phyloP scores from a whole-genome alignment of 148 eudicot genomes.

The Limonium bicolor region DNA sequence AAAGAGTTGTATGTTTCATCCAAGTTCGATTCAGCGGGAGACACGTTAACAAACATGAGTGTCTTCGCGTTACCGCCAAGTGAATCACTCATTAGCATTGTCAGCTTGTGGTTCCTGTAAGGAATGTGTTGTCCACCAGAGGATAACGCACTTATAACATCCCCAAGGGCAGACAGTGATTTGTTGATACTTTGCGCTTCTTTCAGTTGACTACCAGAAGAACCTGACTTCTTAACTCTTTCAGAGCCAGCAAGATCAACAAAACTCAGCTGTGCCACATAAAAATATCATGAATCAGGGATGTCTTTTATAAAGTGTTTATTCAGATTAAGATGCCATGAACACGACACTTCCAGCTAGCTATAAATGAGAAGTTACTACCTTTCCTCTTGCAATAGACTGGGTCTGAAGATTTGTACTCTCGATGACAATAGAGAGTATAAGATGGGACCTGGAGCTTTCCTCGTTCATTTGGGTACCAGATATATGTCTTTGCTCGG shows the following conservation, averaged over 20 bases:
- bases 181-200: constrained; percentile 99
- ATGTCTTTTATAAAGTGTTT: too few species aligned
- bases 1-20: constrained; percentile 92
- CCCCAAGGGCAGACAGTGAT: constrained; percentile 96
- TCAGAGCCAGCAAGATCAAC: constrained; percentile 99
- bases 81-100: constrained; percentile 99
- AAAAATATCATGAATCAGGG: too few species aligned
- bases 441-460: constrained; percentile 92
- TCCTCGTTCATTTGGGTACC: constrained; percentile 97
- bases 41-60: constrained; percentile 87
- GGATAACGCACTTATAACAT: constrained; percentile 88
- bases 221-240: constrained; percentile 90
- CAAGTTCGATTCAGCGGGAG: constrained; percentile 90
- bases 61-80: constrained; percentile 98
- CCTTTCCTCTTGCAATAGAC: constrained; percentile 91
- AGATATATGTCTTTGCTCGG: constrained; percentile 82
- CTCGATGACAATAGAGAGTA: constrained; percentile 77
- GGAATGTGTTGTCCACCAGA: constrained; percentile 86
- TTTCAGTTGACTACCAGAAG: constrained; percentile 73
- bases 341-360: too few species aligned
- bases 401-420: constrained; percentile 97
- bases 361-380: constrained; percentile 14
- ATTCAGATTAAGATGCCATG: too few species aligned
- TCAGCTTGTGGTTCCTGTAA: constrained; percentile 85
- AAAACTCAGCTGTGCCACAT: constrained; percentile 95